Conservation (phyloP, 2,329 filamentous ascomycete species). For the Ramichloridium luteum region DNA sequence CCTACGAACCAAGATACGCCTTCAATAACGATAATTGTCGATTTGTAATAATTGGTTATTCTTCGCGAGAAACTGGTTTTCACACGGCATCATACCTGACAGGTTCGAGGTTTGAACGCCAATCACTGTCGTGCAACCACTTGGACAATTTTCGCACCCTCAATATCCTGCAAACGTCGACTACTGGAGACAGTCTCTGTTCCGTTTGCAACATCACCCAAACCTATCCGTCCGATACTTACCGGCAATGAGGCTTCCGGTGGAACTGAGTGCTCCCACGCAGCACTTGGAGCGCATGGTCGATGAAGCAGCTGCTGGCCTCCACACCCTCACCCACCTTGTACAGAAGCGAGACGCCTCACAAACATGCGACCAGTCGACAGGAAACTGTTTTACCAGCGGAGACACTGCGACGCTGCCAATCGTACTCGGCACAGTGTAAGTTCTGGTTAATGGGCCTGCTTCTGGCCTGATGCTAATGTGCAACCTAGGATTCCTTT, state of each 20-base stretch:
- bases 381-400: conserved; percentile 16
- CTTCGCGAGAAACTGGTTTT: too few relatives aligned
- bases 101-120: too few relatives aligned
- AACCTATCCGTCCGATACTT: too few relatives aligned
- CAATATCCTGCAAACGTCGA: too few relatives aligned
- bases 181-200: too few relatives aligned
- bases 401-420: conserved; percentile 16
- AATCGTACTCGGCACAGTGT: conserved; percentile 26
- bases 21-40: too few relatives aligned
- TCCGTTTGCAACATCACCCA: too few relatives aligned
- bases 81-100: too few relatives aligned
- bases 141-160: too few relatives aligned
- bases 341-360: conserved; percentile 12
- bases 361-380: conserved; percentile 7
- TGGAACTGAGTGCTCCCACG: conserved; percentile 3
- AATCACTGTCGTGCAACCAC: too few relatives aligned
- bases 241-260: conserved; percentile 7
- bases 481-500: conserved; percentile 57
- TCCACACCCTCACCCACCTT: conserved; percentile 15
- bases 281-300: conserved; percentile 12
- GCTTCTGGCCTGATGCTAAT: conserved; percentile 14
- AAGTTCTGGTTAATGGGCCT: conserved; percentile 12
- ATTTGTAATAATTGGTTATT: too few relatives aligned
- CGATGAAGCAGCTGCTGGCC: conserved; percentile 11
- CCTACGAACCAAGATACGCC: too few relatives aligned